Evolutionary conservation across 2,329 filamentous ascomycete genomes (phyloP), one percentile per base, ranked within the genome.

Genomic region (Salinomyces thailandicus): DNA sequence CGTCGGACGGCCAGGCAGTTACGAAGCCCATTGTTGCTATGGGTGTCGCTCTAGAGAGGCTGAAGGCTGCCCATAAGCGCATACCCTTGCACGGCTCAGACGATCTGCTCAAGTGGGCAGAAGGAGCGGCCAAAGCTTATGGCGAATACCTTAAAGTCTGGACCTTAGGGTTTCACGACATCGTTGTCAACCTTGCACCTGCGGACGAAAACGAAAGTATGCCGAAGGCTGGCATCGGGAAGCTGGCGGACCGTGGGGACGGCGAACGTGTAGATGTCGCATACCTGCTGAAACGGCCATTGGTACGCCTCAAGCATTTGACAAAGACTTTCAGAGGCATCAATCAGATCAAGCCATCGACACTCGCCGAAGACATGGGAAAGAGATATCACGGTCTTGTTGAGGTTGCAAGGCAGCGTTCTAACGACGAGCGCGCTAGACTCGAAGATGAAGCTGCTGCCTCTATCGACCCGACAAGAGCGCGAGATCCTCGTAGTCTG

Each of bases 181-280:
- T 98, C 14, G 78, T 96, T 33, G 85, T 98, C 50, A 96, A 94
- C 55, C 75, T 96, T 20, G 86, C 85, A 1, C 83, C 85, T 5
- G 74, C 77, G 4, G 75, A 79, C 20, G 75, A 80, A 32, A 60
- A 62, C 41, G 44, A 45, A 9, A 42, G 52, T 5, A 54, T 57
- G 35, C 59, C 65, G 20, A 64, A 68, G 9, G 63, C 64, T 4
- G 69, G 69, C 53, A 71, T 75, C 38, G 69, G 73, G 28, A 63
- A 61, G 4, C 63, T 78, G 57, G 65, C 69, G 20, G 64, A 71
- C 14, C n/a, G n/a, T n/a, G 75, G 75, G 20, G 73, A 89, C 44
- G 91, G 89, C 9, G 85, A 95, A 58, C 77, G 85, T 35, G 86
- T 95, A 6, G 91, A 96, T 56, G 91, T 98, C 32, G 87, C 87